phyloP scores from a whole-genome alignment of 306 rosid genomes.

The Glycine tomentella region DNA sequence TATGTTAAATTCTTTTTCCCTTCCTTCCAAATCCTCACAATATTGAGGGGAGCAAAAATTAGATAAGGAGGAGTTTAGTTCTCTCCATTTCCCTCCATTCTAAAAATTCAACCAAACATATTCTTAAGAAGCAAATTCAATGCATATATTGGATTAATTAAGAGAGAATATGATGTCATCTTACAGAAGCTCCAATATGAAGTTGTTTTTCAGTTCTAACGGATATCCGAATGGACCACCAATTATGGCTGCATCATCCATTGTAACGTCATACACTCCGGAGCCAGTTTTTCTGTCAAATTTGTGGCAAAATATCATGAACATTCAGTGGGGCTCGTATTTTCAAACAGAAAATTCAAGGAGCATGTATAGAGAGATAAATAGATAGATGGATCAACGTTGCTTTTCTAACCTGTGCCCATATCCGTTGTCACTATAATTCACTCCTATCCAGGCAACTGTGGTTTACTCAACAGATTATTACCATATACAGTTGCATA shows the following conservation, averaged over 20 bases:
- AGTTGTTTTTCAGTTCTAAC: conserved; percentile 70
- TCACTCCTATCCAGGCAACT: background rate
- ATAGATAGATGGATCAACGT: background rate
- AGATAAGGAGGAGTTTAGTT: no score
- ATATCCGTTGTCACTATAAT: background rate
- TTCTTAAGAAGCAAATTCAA: background rate
- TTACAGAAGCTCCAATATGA: conserved; percentile 77
- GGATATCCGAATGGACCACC: conserved; percentile 90
- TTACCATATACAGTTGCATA: background rate
- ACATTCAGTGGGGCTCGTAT: background rate
- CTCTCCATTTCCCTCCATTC: no score
- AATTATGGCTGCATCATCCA: conserved; percentile 91
- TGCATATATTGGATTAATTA: conserved; percentile 23
- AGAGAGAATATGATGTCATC: conserved; percentile 46
- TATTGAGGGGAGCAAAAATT: no score
- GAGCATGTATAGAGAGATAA: background rate
- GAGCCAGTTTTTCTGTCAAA: conserved; percentile 65
- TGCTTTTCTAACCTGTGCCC: background rate
- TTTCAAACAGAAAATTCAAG: background rate
- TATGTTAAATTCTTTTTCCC: no score
- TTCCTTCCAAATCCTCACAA: no score
- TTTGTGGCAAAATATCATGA: conserved; percentile 22
- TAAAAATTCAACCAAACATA: no score
- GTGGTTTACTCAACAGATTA: background rate
- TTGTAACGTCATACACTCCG: conserved; percentile 62